These are phyloP conservation scores for Sanguinoderma infundibulare DNA, from an alignment of 1,284 basidiomycete species.

Conservation along the genomic window DNA sequence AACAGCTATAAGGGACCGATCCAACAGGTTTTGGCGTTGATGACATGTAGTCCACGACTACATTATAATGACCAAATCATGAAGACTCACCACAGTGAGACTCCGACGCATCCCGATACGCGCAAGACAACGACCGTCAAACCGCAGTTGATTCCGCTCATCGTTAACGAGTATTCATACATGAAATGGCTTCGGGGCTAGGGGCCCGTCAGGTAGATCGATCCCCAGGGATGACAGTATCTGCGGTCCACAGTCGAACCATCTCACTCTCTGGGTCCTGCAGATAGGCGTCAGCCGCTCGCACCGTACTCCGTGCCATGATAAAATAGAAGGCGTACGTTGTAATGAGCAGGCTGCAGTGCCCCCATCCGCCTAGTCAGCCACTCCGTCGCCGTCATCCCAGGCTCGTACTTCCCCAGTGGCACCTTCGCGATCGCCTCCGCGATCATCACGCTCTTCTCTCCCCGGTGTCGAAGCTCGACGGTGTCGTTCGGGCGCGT, in stretches of 20 bases:
- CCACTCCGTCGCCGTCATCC: slow-evolving; percentile 34
- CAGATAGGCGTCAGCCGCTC: neutral
- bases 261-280: slow-evolving; percentile 29
- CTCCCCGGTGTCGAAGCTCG: slow-evolving; percentile 27
- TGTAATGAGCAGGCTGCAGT: slow-evolving; percentile 26
- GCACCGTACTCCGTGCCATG: neutral
- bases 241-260: slow-evolving; percentile 3
- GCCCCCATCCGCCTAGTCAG: slow-evolving; percentile 32
- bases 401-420: slow-evolving; percentile 16
- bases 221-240: neutral
- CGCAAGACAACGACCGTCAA: too few relatives aligned
- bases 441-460: slow-evolving; percentile 31
- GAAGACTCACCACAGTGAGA: slow-evolving; percentile 30
- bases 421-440: slow-evolving; percentile 27
- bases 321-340: slow-evolving; percentile 22
- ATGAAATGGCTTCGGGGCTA: too few relatives aligned
- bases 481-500: slow-evolving; percentile 39
- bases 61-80: too few relatives aligned
- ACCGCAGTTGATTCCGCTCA: too few relatives aligned
- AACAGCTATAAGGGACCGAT: too few relatives aligned
- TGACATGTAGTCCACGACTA: too few relatives aligned
- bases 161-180: too few relatives aligned
- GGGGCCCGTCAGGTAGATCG: neutral
- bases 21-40: too few relatives aligned
- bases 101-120: too few relatives aligned